Evolutionary conservation across 1,284 basidiomycete genomes (phyloP).

Genomic region (Cutaneotrichosporon cyanovorans): DNA sequence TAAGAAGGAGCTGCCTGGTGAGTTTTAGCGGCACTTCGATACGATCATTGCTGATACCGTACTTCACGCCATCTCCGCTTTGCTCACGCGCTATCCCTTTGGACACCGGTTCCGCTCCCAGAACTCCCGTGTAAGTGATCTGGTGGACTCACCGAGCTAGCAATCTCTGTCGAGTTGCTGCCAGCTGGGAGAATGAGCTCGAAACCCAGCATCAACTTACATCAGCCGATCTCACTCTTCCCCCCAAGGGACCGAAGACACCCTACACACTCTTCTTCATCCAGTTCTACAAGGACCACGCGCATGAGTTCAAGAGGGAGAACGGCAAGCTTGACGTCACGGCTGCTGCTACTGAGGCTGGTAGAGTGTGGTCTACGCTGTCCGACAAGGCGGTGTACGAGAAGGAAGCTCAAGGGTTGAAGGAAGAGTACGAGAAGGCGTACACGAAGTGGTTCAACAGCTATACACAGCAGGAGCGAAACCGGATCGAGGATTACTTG

Average conservation of each 20-base stretch:
- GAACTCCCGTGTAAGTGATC: too few relatives aligned
- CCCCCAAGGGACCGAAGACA: slow-evolving; percentile 15
- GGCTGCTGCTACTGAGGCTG: slow-evolving; percentile 9
- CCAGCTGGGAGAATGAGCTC: too few relatives aligned
- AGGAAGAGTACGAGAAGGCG: slow-evolving; percentile 14
- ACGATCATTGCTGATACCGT: too few relatives aligned
- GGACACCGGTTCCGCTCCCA: too few relatives aligned
- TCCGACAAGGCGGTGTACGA: slow-evolving; percentile 10
- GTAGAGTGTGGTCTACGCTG: slow-evolving; percentile 20
- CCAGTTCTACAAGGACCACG: slow-evolving; percentile 6
- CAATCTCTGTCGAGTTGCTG: too few relatives aligned
- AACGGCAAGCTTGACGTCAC: slow-evolving; percentile 19
- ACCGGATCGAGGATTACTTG: slow-evolving; percentile 17
- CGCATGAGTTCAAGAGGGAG: not conserved
- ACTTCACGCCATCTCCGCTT: too few relatives aligned
- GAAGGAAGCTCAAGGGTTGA: not conserved
- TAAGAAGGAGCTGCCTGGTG: too few relatives aligned
- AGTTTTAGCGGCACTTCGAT: too few relatives aligned
- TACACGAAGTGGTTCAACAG: slow-evolving; percentile 26
- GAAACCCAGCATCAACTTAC: not conserved
- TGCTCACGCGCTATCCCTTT: too few relatives aligned
- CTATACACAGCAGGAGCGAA: slow-evolving; percentile 18
- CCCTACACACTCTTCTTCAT: slow-evolving; percentile 28
- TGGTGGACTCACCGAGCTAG: too few relatives aligned
- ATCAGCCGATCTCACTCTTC: not conserved